Conservation (phyloP, 169 alveolate species). For the Eimeria nieschulzi region DNA sequence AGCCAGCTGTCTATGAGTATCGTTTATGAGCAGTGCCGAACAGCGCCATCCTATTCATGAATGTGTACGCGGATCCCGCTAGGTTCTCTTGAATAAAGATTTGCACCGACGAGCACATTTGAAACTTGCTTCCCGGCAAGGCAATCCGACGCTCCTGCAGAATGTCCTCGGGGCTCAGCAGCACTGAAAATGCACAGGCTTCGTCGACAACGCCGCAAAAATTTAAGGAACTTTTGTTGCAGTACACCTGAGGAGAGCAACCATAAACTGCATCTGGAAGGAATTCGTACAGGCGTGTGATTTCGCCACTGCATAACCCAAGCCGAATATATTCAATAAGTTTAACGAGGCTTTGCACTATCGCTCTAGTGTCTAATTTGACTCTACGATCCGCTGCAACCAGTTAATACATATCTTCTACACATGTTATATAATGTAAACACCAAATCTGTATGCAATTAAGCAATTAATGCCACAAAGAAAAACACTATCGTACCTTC, state of each 20-base stretch:
- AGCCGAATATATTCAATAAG: no score
- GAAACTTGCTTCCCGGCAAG: slow-evolving; percentile 45
- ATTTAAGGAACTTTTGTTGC: slow-evolving; percentile 15
- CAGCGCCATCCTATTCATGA: neutral
- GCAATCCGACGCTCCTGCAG: neutral
- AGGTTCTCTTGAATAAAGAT: slow-evolving; percentile 36
- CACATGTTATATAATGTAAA: neutral
- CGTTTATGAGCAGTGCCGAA: slow-evolving; percentile 37
- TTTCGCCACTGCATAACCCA: no score
- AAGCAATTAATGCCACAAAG: no score
- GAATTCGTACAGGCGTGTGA: no score
- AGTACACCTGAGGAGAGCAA: slow-evolving; percentile 26
- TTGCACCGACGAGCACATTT: slow-evolving; percentile 56
- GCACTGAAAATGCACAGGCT: slow-evolving; percentile 37
- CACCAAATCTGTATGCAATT: neutral
- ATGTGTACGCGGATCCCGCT: slow-evolving; percentile 26
- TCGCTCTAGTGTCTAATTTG: no score
- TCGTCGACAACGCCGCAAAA: slow-evolving; percentile 51
- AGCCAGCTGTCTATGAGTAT: neutral
- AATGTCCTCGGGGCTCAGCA: slow-evolving; percentile 24
- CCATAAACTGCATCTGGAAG: no score
- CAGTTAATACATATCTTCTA: no score
- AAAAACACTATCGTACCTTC: neutral
- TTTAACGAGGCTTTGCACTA: no score
- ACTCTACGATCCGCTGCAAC: no score